Evolutionary conservation across 495 filamentous ascomycete species (phyloP).

Genomic region (Aspergillus steynii): DNA sequence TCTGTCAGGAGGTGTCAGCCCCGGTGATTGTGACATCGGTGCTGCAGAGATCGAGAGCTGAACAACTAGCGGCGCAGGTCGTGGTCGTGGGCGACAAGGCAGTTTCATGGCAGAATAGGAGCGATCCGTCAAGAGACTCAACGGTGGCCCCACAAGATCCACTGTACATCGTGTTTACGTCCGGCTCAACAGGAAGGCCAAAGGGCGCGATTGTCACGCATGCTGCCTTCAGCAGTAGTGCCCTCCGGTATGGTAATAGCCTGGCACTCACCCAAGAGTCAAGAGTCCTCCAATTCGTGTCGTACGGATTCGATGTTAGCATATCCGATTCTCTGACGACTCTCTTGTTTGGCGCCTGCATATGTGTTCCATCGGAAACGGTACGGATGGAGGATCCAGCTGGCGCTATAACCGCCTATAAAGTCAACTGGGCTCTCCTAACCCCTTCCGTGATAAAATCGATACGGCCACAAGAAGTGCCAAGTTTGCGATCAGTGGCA

Average conservation of each 20-base stretch:
- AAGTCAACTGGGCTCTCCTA: constrained; percentile 20
- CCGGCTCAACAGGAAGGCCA: constrained; percentile 65
- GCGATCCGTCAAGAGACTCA: too few species aligned
- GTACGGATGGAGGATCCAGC: too few species aligned
- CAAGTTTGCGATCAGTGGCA: constrained; percentile 7
- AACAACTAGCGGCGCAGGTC: too few species aligned
- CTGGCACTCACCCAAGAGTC: constrained; percentile 4
- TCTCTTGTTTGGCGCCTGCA: constrained; percentile 28
- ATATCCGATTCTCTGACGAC: constrained; percentile 24
- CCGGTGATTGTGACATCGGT: background rate
- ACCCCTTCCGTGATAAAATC: constrained; percentile 43
- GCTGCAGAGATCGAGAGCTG: background rate
- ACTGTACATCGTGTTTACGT: constrained; percentile 62
- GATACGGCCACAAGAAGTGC: constrained; percentile 6
- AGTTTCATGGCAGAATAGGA: too few species aligned
- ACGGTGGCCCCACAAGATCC: constrained; percentile 8
- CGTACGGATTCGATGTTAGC: constrained; percentile 31
- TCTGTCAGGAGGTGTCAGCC: background rate
- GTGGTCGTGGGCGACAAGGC: too few species aligned
- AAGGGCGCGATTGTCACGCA: constrained; percentile 63
- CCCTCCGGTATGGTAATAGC: background rate
- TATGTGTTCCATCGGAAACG: constrained; percentile 26
- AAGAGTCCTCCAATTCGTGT: constrained; percentile 23
- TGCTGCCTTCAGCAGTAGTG: background rate
- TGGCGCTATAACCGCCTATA: background rate